These are phyloP conservation scores for Cyclostephanos tholiformis DNA, from an alignment of 108 stramenopile genomes.

Conservation along the genomic window DNA sequence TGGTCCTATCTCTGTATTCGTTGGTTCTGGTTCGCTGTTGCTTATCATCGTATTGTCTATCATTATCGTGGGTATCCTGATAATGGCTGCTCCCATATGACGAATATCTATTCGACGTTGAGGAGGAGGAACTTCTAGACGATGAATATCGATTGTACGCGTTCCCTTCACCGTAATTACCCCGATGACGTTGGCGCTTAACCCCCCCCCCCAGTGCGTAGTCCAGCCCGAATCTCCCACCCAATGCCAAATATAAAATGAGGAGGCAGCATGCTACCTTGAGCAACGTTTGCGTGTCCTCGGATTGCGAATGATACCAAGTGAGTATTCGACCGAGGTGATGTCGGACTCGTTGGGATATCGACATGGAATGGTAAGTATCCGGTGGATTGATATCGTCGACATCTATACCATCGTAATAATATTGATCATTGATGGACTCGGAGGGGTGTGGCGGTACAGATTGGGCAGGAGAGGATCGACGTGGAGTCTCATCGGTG, in stretches of 20 bases:
- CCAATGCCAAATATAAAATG: conserved; percentile 75
- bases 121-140: neutral
- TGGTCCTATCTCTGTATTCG: conserved; percentile 46
- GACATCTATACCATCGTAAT: conserved; percentile 40
- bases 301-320: conserved; percentile 66
- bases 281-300: conserved; percentile 60
- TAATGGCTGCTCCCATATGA: conserved; percentile 5
- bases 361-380: conserved; percentile 16
- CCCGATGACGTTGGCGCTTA: conserved; percentile 17
- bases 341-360: conserved; percentile 54
- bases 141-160: conserved; percentile 63
- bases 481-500: conserved; percentile 13
- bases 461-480: conserved; percentile 5
- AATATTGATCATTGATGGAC: conserved; percentile 18
- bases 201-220: conserved; percentile 18
- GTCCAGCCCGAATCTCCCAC: conserved; percentile 80
- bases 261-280: conserved; percentile 57
- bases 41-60: neutral
- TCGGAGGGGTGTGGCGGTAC: conserved; percentile 25
- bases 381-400: conserved; percentile 40
- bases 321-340: conserved; percentile 16
- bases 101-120: conserved; percentile 11
- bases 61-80: neutral
- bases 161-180: conserved; percentile 64
- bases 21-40: conserved; percentile 20